Base-by-base conservation (phyloP, 164 flowering plant genomes). In the Akebia trifoliata region DNA sequence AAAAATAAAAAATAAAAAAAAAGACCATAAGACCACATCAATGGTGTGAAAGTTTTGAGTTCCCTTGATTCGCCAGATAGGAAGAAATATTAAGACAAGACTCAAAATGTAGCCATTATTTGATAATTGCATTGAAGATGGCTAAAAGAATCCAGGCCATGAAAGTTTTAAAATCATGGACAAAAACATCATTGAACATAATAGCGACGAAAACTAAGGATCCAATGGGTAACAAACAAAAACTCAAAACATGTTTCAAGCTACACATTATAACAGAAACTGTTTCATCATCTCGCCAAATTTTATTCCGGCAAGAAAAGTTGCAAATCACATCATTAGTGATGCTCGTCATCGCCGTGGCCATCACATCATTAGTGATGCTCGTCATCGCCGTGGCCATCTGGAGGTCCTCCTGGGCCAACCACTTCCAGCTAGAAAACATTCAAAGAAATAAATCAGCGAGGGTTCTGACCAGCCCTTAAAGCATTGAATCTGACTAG, bases 321-420 rank as follows among this genome's bases (percentile, higher is more conserved):
- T 68, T 38, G 61, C 60, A 63, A 67, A 32, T 56, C 22, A 59
- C 32, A 64, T 72, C 53, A 76, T 56, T 81, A 81, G 64, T 80
- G 81, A 50, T 67, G 67, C 32, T 67, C 61, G 14, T 65, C 62
- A 40, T 46, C 48, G 8, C 17, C 60, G 22, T 56, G 50, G 21
- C 50, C 60, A 56, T 50, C 54, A 10, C 32, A 64, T 73, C 52
- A 76, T 54, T 80, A 79, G 63, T 78, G 78, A 35, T 67, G 63
- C 35, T 65, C 66, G 11, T 66, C 65, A 43, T 52, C 56, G 2
- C 15, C 50, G n/a, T 60, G 37, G 31, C 64, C 58, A 25, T 54
- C 50, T 15, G 88, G 90, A 52, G 81, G 74, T 62, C 90, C 86
- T n/a, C 84, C 95, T 12, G 83, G 85, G 61, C 89, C 88, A 36